phyloP scores from a whole-genome alignment of 108 stramenopile species.

The Thalassiosira profunda region DNA sequence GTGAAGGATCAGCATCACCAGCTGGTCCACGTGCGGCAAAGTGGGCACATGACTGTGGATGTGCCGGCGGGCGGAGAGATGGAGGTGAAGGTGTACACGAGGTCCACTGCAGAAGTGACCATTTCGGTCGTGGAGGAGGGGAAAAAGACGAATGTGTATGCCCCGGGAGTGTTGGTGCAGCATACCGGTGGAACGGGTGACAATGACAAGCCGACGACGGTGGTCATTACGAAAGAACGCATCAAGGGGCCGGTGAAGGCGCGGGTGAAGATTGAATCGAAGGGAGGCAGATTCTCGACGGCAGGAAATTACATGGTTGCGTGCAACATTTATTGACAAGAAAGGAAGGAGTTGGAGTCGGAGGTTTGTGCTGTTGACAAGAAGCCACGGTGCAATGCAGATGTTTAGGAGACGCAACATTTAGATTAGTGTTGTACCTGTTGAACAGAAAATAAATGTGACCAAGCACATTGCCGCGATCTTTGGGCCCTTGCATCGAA shows the following conservation, averaged over 20 bases:
- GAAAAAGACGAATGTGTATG: conserved; percentile 42
- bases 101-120: conserved; percentile 71
- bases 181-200: conserved; percentile 51
- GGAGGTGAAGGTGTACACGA: conserved; percentile 68
- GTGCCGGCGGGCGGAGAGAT: conserved; percentile 58
- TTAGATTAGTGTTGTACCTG: no score
- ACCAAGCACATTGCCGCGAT: no score
- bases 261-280: conserved; percentile 74
- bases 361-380: no score
- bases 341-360: no score
- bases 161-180: conserved; percentile 13
- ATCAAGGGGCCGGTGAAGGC: conserved; percentile 66
- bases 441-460: no score
- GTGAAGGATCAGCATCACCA: conserved; percentile 64
- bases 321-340: conserved; percentile 25
- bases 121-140: conserved; percentile 61
- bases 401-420: no score
- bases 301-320: conserved; percentile 66
- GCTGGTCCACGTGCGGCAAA: conserved; percentile 62
- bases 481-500: no score
- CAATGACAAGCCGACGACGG: conserved; percentile 55
- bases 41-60: conserved; percentile 56
- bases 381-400: no score
- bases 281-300: conserved; percentile 57
- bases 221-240: conserved; percentile 52